Evolutionary conservation across 2,329 filamentous ascomycete genomes (phyloP).

Genomic region (Botryotinia calthae): DNA sequence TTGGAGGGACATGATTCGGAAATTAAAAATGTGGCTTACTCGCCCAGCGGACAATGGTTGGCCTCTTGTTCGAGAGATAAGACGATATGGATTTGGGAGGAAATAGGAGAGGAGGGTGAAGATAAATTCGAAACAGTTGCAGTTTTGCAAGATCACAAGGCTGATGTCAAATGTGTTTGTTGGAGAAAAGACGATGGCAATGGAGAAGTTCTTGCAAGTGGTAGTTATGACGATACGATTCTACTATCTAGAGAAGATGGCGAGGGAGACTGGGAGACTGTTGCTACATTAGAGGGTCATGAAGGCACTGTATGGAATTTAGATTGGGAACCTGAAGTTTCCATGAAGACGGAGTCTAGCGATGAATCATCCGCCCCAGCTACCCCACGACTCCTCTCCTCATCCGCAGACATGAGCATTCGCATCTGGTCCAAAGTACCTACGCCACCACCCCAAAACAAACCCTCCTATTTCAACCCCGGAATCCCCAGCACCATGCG

Average conservation of each 20-base stretch:
- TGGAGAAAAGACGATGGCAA: conserved; percentile 76
- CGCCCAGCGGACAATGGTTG: conserved; percentile 70
- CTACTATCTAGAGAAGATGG: conserved; percentile 80
- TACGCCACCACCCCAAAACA: conserved; percentile 36
- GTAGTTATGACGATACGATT: conserved; percentile 92
- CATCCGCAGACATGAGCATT: conserved; percentile 78
- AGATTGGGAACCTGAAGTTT: conserved; percentile 59
- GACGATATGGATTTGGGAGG: conserved; percentile 98
- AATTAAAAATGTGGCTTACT: conserved; percentile 78
- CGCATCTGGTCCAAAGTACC: conserved; percentile 68
- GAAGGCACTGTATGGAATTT: conserved; percentile 86
- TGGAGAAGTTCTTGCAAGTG: conserved; percentile 76
- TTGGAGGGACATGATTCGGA: conserved; percentile 95
- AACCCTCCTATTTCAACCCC: conserved; percentile 41
- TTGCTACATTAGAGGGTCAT: conserved; percentile 77
- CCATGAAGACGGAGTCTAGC: conserved; percentile 31
- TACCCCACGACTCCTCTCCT: conserved; percentile 64
- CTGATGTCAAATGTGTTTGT: conserved; percentile 88
- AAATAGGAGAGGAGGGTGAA: conserved; percentile 73
- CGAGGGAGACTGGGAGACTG: conserved; percentile 88
- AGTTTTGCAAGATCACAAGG: conserved; percentile 89
- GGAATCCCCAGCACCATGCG: conserved; percentile 90
- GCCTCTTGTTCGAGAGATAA: conserved; percentile 93
- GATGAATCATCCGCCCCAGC: conserved; percentile 47
- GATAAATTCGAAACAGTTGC: conserved; percentile 97